Evolutionary conservation across 2,329 filamentous ascomycete genomes (phyloP).

Genomic region (Cladophialophora carrionii): DNA sequence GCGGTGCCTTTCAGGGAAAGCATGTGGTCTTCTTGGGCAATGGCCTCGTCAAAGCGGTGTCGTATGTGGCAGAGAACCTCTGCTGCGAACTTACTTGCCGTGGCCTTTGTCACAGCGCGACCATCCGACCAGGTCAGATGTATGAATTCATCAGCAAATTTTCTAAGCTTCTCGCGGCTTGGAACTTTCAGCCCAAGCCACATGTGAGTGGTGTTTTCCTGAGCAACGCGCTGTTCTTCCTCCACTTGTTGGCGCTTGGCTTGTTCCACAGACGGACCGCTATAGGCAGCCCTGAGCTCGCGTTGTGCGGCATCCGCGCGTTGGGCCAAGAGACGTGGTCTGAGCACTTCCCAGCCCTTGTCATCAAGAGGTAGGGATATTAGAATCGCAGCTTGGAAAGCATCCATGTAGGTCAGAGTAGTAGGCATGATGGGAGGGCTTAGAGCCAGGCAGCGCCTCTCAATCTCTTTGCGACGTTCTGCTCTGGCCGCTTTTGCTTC

Average conservation of each 20-base stretch:
- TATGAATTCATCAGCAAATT: constrained; percentile 72
- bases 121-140: constrained; percentile 67
- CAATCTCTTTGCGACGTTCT: constrained; percentile 69
- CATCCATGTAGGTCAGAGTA: constrained; percentile 69
- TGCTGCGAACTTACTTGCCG: constrained; percentile 69
- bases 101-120: constrained; percentile 65
- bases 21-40: constrained; percentile 59
- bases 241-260: constrained; percentile 55
- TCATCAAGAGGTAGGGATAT: constrained; percentile 70
- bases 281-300: constrained; percentile 46
- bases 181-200: constrained; percentile 73
- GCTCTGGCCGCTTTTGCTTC: constrained; percentile 42
- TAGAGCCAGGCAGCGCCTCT: constrained; percentile 67
- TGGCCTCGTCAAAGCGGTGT: constrained; percentile 66
- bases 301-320: constrained; percentile 64
- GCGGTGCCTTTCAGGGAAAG: constrained; percentile 49
- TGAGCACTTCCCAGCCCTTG: constrained; percentile 69
- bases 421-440: constrained; percentile 66
- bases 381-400: constrained; percentile 73
- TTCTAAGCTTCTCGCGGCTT: constrained; percentile 65
- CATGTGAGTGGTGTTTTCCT: constrained; percentile 66
- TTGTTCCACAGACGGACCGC: constrained; percentile 44
- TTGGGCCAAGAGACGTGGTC: constrained; percentile 68
- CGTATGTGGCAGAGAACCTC: constrained; percentile 71
- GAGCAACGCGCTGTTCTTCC: constrained; percentile 55